Evolutionary conservation across 306 rosid species (phyloP).

Genomic region (Geum urbanum): DNA sequence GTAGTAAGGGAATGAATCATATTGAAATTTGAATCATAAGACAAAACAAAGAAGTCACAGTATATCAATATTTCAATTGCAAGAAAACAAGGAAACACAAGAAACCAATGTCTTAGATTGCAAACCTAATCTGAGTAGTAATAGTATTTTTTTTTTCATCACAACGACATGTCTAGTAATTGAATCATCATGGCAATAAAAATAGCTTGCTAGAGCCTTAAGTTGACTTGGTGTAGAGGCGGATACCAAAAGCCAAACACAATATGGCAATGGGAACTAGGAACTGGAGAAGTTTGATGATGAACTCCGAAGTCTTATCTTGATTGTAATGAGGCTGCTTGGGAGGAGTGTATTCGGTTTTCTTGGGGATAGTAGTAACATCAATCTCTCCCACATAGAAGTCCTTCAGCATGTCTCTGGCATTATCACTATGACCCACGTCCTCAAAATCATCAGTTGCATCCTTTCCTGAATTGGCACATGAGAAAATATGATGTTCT

Average conservation of each 20-base stretch:
- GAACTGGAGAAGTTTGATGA: slow-evolving; percentile 54
- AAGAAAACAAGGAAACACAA: slow-evolving; percentile 5
- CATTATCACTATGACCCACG: slow-evolving; percentile 52
- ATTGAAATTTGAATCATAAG: neutral
- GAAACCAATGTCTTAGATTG: neutral
- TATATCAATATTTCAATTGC: neutral
- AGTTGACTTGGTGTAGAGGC: slow-evolving; percentile 45
- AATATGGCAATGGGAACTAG: slow-evolving; percentile 52
- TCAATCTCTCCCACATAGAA: slow-evolving; percentile 47
- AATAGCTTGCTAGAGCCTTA: slow-evolving; percentile 18
- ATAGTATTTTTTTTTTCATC: neutral
- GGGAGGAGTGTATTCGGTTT: slow-evolving; percentile 35
- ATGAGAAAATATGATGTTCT: neutral
- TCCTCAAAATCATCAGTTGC: slow-evolving; percentile 66
- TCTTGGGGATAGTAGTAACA: slow-evolving; percentile 41
- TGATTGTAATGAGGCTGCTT: slow-evolving; percentile 59
- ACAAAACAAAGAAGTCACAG: neutral
- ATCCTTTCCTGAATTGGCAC: slow-evolving; percentile 40
- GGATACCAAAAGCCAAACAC: slow-evolving; percentile 50
- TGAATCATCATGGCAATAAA: neutral
- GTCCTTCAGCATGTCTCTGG: slow-evolving; percentile 50
- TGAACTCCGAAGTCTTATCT: slow-evolving; percentile 58
- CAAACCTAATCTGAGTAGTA: neutral
- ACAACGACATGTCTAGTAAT: neutral
- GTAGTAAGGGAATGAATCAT: neutral